Evolutionary conservation across 2,329 filamentous ascomycete genomes (phyloP).

Genomic region (Pseudopithomyces maydicus): DNA sequence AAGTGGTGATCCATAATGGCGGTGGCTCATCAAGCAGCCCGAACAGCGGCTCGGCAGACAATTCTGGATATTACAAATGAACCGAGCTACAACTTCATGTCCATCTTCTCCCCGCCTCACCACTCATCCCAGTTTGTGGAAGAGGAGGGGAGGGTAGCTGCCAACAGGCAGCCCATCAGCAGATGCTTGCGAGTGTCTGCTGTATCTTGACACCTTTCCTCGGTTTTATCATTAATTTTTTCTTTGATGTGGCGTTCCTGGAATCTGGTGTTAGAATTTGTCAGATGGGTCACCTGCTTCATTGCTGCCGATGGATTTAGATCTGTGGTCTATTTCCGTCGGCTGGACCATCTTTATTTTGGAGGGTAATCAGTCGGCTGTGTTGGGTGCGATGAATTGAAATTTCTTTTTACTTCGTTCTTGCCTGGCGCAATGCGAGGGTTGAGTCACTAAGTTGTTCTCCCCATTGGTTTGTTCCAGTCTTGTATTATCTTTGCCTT

Average conservation of each 20-base stretch:
- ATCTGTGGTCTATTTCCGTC: not conserved
- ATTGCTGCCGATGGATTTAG: constrained; percentile 3
- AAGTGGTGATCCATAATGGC: constrained; percentile 31
- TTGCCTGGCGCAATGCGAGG: not conserved
- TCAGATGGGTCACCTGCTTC: constrained; percentile 8
- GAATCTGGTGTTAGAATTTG: not conserved
- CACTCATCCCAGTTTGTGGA: not conserved
- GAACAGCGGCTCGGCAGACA: constrained; percentile 31
- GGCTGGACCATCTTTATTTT: not conserved
- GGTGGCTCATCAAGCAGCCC: constrained; percentile 36
- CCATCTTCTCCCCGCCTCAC: constrained; percentile 1
- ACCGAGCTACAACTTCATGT: not conserved
- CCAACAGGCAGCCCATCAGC: not conserved
- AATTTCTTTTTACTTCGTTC: not conserved
- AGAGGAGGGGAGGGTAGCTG: constrained; percentile 5
- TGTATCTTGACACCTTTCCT: constrained; percentile 1
- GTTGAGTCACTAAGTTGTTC: not conserved
- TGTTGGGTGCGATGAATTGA: not conserved
- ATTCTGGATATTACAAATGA: constrained; percentile 37
- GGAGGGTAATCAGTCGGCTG: no score
- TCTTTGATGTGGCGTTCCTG: not conserved
- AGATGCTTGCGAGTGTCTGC: not conserved
- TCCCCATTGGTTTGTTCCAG: not conserved
- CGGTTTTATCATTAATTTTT: no score
- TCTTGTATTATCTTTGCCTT: not conserved